These are phyloP conservation scores for Pythium rhizo-oryzae DNA, from an alignment of 352 stramenopile species.

Conservation along the genomic window DNA sequence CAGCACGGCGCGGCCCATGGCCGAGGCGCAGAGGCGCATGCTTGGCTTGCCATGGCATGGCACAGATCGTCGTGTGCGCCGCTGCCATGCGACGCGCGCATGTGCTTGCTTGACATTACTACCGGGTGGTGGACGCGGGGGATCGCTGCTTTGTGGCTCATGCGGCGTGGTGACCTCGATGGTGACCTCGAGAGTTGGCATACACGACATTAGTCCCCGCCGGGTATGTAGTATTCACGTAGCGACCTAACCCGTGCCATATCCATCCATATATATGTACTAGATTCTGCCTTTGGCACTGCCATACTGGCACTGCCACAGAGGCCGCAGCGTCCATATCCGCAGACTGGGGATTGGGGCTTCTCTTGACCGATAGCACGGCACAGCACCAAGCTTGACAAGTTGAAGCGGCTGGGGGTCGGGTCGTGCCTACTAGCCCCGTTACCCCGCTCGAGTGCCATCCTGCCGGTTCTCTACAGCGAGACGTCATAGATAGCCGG, in stretches of 20 bases:
- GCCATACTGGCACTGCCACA: no score
- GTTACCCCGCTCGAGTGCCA: background rate
- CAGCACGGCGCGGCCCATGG: background rate
- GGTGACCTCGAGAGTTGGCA: no score
- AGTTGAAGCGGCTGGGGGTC: background rate
- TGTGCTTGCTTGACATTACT: background rate
- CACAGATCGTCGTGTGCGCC: background rate
- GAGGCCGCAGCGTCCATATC: no score
- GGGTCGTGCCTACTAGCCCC: no score
- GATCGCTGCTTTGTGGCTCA: background rate
- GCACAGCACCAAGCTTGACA: background rate
- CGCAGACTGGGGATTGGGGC: no score
- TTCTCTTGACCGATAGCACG: background rate
- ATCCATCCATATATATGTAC: no score
- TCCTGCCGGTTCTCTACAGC: background rate
- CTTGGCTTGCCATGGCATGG: background rate
- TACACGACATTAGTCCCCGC: no score
- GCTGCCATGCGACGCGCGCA: background rate
- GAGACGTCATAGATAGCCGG: constrained; percentile 5
- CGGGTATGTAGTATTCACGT: no score
- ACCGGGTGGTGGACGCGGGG: background rate
- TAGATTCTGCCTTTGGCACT: no score
- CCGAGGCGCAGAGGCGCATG: no score
- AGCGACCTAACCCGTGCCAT: no score
- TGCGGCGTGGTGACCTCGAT: background rate